Base-by-base conservation (phyloP, 768 basidiomycete species). In the Ephemerocybe angulata region DNA sequence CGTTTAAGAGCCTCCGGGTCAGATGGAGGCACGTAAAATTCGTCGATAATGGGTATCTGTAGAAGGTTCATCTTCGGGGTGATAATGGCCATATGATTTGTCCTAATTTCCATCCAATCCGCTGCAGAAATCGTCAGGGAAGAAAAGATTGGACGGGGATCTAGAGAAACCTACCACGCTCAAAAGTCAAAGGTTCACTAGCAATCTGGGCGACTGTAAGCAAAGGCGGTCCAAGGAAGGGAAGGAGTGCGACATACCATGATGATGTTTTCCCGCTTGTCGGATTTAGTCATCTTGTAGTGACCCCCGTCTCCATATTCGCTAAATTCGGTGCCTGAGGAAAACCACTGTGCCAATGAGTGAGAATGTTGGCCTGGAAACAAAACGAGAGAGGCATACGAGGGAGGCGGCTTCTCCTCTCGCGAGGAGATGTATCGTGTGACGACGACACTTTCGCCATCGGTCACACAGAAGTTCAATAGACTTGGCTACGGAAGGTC, bases 71-170 rank as follows among this genome's bases (percentile, higher is more conserved):
- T 93, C 77, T 93, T 93, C 35, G 91, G 90, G 0, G 96, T 98
- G 61, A 98, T 89, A 47, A 97, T 86, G 22, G 93, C 87, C 87
- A 98, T 89, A 59, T 91, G 86, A 69, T 99, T 98, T 12, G 93
- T 96, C 67, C 88, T 89, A 64, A 99, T 95, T 70, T 98, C 97
- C 88, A 98, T 95, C 97, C 97, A 99, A 68, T 99, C 97, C 49
- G 93, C 92, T 85, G 59, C 38, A 33, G 25, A 35, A n/a, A 44
- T 49, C 37, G 19, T 19, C 13, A 58, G 27, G 35, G 49, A 35
- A 43, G 51, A 52, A 43, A 35, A 56, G 41, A 46, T 8, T n/a
- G n/a, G n/a, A 27, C 17, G n/a, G n/a, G 33, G 27, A 30, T 48
- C 11, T 19, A 48, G 33, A 29, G 50, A 19, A 17, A 58, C 69